These are phyloP conservation scores for Erythrophleum fordii DNA, from an alignment of 306 rosid species.

Conservation along the genomic window DNA sequence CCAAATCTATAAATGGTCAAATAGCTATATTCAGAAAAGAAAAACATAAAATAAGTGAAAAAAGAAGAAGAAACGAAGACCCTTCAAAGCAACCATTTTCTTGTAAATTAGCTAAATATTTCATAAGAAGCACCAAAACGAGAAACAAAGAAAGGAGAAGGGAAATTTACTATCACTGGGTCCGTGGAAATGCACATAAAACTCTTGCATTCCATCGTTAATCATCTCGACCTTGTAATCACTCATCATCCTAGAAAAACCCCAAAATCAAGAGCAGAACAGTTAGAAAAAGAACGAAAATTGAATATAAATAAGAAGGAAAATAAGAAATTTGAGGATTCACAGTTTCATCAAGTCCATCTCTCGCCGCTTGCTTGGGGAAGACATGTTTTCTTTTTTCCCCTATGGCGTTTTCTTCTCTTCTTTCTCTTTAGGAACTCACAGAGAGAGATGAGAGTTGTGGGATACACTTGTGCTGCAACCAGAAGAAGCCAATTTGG, in stretches of 20 bases:
- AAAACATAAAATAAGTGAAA: background rate
- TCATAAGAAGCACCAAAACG: constrained; percentile 11
- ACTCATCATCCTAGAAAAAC: constrained; percentile 62
- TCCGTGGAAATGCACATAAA: constrained; percentile 64
- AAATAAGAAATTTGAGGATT: constrained; percentile 19
- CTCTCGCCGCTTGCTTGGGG: constrained; percentile 72
- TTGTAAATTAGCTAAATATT: constrained; percentile 5
- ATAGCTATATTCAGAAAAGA: constrained; percentile 31
- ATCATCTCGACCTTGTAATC: constrained; percentile 69
- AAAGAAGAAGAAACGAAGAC: background rate
- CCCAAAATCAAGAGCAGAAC: constrained; percentile 16
- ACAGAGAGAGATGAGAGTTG: constrained; percentile 28
- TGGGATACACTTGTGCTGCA: background rate
- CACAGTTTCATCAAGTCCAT: constrained; percentile 73
- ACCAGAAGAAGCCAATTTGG: background rate
- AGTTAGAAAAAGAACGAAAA: constrained; percentile 35
- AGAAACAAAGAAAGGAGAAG: background rate
- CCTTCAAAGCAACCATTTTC: constrained; percentile 21
- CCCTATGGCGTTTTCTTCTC: background rate
- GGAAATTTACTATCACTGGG: constrained; percentile 54
- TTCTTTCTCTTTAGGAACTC: background rate
- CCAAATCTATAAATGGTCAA: constrained; percentile 46
- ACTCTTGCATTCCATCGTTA: constrained; percentile 71
- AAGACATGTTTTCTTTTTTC: constrained; percentile 46
- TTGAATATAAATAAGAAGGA: constrained; percentile 17